Evolutionary conservation across 495 filamentous ascomycete genomes (phyloP).

Genomic region (Parachaetomium inaequale): DNA sequence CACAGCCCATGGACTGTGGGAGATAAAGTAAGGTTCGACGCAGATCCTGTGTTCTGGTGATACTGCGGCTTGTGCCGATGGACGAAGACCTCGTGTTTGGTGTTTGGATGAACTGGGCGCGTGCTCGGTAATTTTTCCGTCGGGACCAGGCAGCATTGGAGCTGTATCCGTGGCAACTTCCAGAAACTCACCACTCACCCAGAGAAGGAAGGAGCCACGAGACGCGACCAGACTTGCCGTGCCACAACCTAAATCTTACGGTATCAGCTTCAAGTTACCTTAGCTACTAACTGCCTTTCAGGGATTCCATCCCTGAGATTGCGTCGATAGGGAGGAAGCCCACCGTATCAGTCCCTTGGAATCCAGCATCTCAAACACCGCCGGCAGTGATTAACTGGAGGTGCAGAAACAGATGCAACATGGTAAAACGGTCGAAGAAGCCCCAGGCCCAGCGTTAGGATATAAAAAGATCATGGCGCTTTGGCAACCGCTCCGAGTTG

Average conservation of each 20-base stretch:
- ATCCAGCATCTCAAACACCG: not conserved
- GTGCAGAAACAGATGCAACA: not conserved
- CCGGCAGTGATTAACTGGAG: too few species aligned
- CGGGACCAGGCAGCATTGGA: not conserved
- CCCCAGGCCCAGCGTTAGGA: not conserved
- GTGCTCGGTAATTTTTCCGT: not conserved
- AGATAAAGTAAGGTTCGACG: conserved; percentile 9
- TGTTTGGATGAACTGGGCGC: not conserved
- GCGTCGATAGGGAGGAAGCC: too few species aligned
- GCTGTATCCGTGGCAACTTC: not conserved
- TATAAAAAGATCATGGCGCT: not conserved
- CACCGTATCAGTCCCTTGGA: not conserved
- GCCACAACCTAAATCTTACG: not conserved
- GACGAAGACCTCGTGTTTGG: not conserved
- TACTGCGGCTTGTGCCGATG: conserved; percentile 4
- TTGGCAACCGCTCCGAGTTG: not conserved
- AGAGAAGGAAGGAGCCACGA: not conserved
- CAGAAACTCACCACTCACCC: not conserved
- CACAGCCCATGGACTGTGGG: not conserved
- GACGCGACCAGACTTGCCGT: not conserved
- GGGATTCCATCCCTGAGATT: not conserved
- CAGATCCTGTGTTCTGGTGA: conserved; percentile 11
- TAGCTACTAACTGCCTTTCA: not conserved
- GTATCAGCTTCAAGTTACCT: too few species aligned
- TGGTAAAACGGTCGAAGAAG: not conserved